Conservation (phyloP, 2,329 filamentous ascomycete species). For the Sphaerostilbella broomeana region DNA sequence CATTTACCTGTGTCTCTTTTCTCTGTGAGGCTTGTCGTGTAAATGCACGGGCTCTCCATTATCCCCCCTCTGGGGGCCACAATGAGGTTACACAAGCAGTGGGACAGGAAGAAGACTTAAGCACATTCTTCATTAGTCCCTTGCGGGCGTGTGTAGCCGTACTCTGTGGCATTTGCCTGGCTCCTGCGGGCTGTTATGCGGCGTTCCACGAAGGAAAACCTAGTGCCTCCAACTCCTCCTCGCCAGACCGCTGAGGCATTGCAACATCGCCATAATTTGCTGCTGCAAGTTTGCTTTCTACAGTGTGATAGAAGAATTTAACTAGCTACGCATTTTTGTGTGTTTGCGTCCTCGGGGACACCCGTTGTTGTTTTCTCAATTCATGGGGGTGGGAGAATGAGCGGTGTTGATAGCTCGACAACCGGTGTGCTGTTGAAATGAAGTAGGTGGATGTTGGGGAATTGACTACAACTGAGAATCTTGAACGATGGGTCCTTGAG, state of each 20-base stretch:
- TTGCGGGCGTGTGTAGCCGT: conserved; percentile 5
- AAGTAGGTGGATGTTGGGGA: too few species aligned
- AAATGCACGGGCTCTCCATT: too few species aligned
- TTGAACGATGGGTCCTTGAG: too few species aligned
- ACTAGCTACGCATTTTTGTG: too few species aligned
- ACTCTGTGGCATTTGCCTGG: neutral
- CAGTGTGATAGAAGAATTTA: too few species aligned
- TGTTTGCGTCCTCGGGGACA: neutral
- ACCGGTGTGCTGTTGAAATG: too few species aligned
- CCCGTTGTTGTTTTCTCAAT: too few species aligned
- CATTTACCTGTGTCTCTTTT: neutral
- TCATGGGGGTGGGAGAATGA: too few species aligned
- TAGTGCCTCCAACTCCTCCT: neutral
- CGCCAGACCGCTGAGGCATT: conserved; percentile 6
- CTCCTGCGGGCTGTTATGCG: conserved; percentile 5
- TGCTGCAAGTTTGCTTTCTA: conserved; percentile 1
- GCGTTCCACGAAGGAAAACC: conserved; percentile 5
- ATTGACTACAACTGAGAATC: too few species aligned
- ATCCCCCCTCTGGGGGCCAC: too few species aligned
- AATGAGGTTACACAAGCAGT: conserved; percentile 5
- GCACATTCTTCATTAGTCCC: neutral
- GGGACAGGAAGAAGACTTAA: neutral
- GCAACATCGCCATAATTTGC: too few species aligned
- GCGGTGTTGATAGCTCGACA: too few species aligned
- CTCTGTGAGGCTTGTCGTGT: conserved; percentile 4